Percentiles rank a stretch among this genome's conserved stretches.
These are phyloP conservation scores for Pleurotus eryngii DNA, from an alignment of 768 basidiomycete genomes.

Conservation along the genomic window DNA sequence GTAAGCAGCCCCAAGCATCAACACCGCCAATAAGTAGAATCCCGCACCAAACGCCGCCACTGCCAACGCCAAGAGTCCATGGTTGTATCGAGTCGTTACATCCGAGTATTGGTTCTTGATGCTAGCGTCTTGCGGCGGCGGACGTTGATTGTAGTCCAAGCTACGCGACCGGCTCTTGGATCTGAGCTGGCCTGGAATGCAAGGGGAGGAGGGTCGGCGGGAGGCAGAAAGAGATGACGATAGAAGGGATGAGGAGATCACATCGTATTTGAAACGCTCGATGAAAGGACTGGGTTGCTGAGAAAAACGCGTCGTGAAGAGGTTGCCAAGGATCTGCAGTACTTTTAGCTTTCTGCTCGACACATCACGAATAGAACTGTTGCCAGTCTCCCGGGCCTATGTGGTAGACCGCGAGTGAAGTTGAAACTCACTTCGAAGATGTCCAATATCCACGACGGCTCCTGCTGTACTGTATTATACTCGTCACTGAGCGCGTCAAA, in stretches of 20 bases:
- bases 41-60: conserved; percentile 33
- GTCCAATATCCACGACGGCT: neutral
- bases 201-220: conserved; percentile 30
- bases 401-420: neutral
- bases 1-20: neutral
- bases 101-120: conserved; percentile 27
- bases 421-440: conserved; percentile 2
- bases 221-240: conserved; percentile 48
- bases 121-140: conserved; percentile 16
- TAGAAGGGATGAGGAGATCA: conserved; percentile 79
- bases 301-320: conserved; percentile 29
- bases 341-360: conserved; percentile 24
- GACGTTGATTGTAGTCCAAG: conserved; percentile 19
- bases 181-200: conserved; percentile 46
- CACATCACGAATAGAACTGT: neutral
- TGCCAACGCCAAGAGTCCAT: conserved; percentile 33
- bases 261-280: conserved; percentile 81
- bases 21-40: conserved; percentile 5
- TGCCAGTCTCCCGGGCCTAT: too few species aligned
- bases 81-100: conserved; percentile 31
- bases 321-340: conserved; percentile 22
- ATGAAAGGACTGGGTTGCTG: conserved; percentile 50
- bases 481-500: conserved; percentile 1
- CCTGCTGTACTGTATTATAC: neutral
- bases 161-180: conserved; percentile 42